These are phyloP conservation scores for Meira nashicola DNA, from an alignment of 1,284 basidiomycete genomes.

Conservation along the genomic window DNA sequence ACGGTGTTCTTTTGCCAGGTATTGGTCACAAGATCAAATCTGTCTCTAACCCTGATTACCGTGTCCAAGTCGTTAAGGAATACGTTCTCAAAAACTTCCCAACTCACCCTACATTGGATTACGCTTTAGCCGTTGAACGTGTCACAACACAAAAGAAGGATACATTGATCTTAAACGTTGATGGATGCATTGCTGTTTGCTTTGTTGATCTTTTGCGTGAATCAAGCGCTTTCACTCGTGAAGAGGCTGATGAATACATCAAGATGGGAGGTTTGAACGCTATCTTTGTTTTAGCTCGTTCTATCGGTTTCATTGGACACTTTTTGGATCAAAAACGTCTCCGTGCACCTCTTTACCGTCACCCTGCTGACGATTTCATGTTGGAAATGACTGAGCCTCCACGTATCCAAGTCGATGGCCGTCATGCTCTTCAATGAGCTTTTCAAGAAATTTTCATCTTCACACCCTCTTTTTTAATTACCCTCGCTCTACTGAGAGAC, in stretches of 20 bases:
- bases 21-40: constrained; percentile 99
- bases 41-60: constrained; percentile 55
- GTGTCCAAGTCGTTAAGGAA: constrained; percentile 96
- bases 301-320: constrained; percentile 94
- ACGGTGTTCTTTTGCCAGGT: constrained; percentile 95
- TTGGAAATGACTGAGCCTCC: constrained; percentile 46
- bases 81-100: constrained; percentile 96
- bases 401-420: constrained; percentile 23
- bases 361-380: constrained; percentile 54
- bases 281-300: constrained; percentile 92
- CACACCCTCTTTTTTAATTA: not conserved
- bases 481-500: no score
- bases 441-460: not conserved
- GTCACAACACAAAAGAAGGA: constrained; percentile 98
- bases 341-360: constrained; percentile 50
- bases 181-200: constrained; percentile 95
- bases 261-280: constrained; percentile 87
- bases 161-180: constrained; percentile 66
- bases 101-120: constrained; percentile 70
- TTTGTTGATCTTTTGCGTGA: constrained; percentile 93
- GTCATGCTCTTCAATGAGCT: not conserved
- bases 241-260: constrained; percentile 96
- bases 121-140: constrained; percentile 96
- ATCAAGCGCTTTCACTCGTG: constrained; percentile 86
- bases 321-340: constrained; percentile 87